Evolutionary conservation across 2,329 filamentous ascomycete species (phyloP).

Genomic region (Fusarium sp.): DNA sequence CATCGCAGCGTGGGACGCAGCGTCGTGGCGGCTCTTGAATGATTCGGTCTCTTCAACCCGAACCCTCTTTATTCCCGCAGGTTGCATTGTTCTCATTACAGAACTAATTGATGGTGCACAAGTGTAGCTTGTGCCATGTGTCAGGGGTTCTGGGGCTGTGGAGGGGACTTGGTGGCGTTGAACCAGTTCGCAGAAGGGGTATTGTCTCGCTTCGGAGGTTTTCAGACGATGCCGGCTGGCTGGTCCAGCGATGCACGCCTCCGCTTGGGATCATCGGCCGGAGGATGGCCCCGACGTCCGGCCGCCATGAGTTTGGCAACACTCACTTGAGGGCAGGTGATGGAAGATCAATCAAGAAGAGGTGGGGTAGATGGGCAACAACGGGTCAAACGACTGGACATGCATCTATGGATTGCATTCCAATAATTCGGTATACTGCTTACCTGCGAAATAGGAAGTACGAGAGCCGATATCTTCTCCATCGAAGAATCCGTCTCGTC

Average conservation of each 20-base stretch:
- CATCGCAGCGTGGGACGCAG: conserved; percentile 20
- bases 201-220: conserved; percentile 38
- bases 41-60: conserved; percentile 6
- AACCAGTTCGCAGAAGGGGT: conserved; percentile 16
- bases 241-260: conserved; percentile 11
- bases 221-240: conserved; percentile 19
- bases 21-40: conserved; percentile 30
- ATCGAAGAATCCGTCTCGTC: conserved; percentile 37
- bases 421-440: conserved; percentile 18
- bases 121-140: conserved; percentile 35
- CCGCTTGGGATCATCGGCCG: conserved; percentile 12
- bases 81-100: conserved; percentile 18
- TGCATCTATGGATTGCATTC: conserved; percentile 22
- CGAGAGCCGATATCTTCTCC: conserved; percentile 32
- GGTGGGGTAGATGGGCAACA: conserved; percentile 14
- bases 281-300: conserved; percentile 11
- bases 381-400: conserved; percentile 27
- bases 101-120: conserved; percentile 19
- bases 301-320: conserved; percentile 6
- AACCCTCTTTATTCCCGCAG: conserved; percentile 7
- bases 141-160: conserved; percentile 13
- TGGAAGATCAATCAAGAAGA: conserved; percentile 29
- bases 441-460: conserved; percentile 36
- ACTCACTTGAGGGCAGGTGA: conserved; percentile 37
- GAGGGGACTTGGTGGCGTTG: conserved; percentile 33